These are phyloP conservation scores for Cyberlindnera veronae DNA, from an alignment of 805 yeast species.

Conservation along the genomic window DNA sequence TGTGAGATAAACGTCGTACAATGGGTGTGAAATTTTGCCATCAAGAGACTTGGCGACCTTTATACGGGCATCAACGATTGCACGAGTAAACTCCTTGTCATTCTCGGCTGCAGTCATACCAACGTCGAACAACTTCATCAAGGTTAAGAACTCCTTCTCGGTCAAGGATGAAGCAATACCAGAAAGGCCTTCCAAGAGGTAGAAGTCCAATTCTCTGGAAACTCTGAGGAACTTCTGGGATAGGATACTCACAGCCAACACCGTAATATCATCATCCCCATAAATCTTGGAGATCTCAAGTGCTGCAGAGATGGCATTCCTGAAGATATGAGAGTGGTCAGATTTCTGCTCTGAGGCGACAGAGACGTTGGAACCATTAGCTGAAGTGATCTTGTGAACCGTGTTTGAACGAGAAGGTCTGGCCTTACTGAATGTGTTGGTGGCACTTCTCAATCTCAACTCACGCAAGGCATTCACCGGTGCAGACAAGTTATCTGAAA, in stretches of 20 bases:
- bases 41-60: constrained; percentile 36
- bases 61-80: constrained; percentile 49
- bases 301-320: constrained; percentile 67
- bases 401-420: constrained; percentile 25
- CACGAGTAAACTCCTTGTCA: constrained; percentile 35
- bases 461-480: constrained; percentile 34
- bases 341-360: constrained; percentile 1
- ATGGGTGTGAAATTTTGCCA: constrained; percentile 35
- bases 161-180: constrained; percentile 58
- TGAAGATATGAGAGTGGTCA: constrained; percentile 36
- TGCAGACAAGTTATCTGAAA: constrained; percentile 46
- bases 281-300: constrained; percentile 63
- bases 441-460: constrained; percentile 30
- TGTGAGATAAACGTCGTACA: constrained; percentile 54
- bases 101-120: constrained; percentile 43
- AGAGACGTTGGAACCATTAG: constrained; percentile 7
- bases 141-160: constrained; percentile 62
- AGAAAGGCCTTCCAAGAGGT: constrained; percentile 59
- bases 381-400: constrained; percentile 9
- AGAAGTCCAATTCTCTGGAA: constrained; percentile 49
- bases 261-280: constrained; percentile 67
- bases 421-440: constrained; percentile 15
- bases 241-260: constrained; percentile 75
- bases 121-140: constrained; percentile 55
- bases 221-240: constrained; percentile 63